Conservation (phyloP, 345 rosid genomes). For the Corchorus capsularis region DNA sequence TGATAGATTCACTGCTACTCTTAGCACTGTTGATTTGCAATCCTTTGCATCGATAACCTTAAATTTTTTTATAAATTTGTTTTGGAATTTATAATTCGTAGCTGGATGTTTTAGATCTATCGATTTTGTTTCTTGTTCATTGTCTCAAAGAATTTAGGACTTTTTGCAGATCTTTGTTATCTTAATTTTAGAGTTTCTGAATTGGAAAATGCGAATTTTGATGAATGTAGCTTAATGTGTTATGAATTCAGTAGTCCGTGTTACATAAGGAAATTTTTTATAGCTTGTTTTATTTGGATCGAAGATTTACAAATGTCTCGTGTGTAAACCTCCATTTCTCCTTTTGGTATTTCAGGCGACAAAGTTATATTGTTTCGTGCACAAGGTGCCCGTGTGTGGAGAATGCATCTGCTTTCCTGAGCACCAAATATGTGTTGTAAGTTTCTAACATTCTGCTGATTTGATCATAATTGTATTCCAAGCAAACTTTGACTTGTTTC, state of each 20-base stretch:
- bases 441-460: slow-evolving; percentile 16
- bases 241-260: background rate
- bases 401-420: slow-evolving; percentile 95
- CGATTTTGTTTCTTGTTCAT: background rate
- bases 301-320: background rate
- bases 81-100: slow-evolving; percentile 6
- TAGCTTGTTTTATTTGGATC: background rate
- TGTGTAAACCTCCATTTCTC: background rate
- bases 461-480: background rate
- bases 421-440: slow-evolving; percentile 95
- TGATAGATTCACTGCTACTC: background rate
- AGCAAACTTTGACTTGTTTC: background rate
- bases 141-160: background rate
- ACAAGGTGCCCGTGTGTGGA: slow-evolving; percentile 97
- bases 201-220: background rate
- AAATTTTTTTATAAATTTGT: background rate
- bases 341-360: slow-evolving; percentile 72
- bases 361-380: slow-evolving; percentile 92
- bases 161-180: background rate
- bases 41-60: background rate
- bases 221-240: slow-evolving; percentile 18
- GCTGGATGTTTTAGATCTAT: slow-evolving; percentile 28
- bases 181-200: background rate
- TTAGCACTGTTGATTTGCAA: background rate
- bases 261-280: background rate